These are phyloP conservation scores for Backusella morwellensis DNA, from an alignment of 192 early-diverging fungal genomes.

Conservation along the genomic window DNA sequence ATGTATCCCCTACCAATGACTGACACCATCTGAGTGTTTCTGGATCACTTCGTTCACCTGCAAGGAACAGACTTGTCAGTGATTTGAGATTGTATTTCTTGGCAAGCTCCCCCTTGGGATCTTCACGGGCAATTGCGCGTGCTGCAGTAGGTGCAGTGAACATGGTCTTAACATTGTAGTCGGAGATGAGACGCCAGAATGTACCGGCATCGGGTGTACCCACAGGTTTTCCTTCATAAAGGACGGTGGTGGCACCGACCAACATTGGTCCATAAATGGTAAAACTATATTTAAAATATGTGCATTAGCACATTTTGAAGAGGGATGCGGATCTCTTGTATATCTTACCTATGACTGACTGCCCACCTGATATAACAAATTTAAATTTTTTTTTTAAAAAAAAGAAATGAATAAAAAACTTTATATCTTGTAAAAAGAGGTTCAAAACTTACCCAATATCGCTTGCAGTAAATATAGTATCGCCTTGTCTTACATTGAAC, in stretches of 20 bases:
- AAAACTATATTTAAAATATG: slow-evolving; percentile 36
- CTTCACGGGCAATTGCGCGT: slow-evolving; percentile 76
- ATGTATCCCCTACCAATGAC: slow-evolving; percentile 42
- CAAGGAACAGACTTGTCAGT: slow-evolving; percentile 68
- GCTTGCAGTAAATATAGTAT: slow-evolving; percentile 76
- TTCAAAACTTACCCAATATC: slow-evolving; percentile 62
- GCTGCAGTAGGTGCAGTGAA: slow-evolving; percentile 87
- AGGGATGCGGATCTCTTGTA: too few species aligned
- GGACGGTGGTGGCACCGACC: slow-evolving; percentile 70
- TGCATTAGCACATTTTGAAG: too few species aligned
- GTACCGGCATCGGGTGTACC: slow-evolving; percentile 77
- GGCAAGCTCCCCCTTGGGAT: slow-evolving; percentile 62
- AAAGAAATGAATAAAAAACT: neutral
- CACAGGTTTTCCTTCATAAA: slow-evolving; percentile 88
- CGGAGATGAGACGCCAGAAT: slow-evolving; percentile 74
- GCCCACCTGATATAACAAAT: slow-evolving; percentile 55
- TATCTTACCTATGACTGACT: slow-evolving; percentile 61
- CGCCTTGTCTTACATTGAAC: slow-evolving; percentile 68
- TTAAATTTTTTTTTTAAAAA: neutral
- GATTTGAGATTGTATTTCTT: slow-evolving; percentile 58
- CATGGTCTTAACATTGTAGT: slow-evolving; percentile 74
- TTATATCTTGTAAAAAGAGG: neutral
- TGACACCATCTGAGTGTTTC: slow-evolving; percentile 67
- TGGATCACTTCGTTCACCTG: slow-evolving; percentile 81
- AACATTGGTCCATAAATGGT: slow-evolving; percentile 81